Conservation (phyloP, 208 protist species). For the Wallacemonas sp. region DNA sequence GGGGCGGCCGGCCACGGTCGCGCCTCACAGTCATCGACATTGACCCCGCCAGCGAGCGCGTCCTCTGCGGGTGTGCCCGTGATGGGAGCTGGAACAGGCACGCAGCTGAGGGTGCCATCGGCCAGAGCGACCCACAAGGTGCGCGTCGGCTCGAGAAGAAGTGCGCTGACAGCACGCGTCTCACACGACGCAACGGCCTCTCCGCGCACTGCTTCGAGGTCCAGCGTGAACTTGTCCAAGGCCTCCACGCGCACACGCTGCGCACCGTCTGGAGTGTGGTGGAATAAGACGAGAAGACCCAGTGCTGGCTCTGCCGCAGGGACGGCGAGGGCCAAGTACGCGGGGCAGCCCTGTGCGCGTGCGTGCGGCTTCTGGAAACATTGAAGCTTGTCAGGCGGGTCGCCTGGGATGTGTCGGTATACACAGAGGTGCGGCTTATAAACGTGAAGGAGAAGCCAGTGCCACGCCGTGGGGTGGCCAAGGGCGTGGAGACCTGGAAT, state of each 20-base stretch:
- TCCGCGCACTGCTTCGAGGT: neutral
- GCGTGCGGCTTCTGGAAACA: slow-evolving; percentile 1
- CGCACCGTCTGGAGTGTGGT: neutral
- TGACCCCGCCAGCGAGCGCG: neutral
- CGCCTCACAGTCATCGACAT: slow-evolving; percentile 28
- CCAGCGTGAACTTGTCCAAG: neutral
- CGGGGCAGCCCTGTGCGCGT: neutral
- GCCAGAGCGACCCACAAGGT: neutral
- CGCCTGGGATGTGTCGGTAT: neutral
- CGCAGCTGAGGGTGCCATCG: slow-evolving; percentile 1
- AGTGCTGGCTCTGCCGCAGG: neutral
- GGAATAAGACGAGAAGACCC: slow-evolving; percentile 1
- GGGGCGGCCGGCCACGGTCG: slow-evolving; percentile 18
- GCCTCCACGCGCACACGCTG: neutral
- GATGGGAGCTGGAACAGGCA: neutral
- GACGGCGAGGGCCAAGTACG: neutral
- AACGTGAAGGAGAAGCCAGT: neutral
- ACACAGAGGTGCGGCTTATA: slow-evolving; percentile 3
- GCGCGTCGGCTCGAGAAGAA: neutral
- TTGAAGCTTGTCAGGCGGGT: neutral
- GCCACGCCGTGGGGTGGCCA: neutral
- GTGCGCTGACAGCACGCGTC: neutral
- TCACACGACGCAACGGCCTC: neutral
- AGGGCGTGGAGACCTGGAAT: neutral
- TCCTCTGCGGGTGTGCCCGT: neutral